These are phyloP conservation scores for Secale cereale DNA, from an alignment of 176 grass and related monocot species.

Conservation along the genomic window DNA sequence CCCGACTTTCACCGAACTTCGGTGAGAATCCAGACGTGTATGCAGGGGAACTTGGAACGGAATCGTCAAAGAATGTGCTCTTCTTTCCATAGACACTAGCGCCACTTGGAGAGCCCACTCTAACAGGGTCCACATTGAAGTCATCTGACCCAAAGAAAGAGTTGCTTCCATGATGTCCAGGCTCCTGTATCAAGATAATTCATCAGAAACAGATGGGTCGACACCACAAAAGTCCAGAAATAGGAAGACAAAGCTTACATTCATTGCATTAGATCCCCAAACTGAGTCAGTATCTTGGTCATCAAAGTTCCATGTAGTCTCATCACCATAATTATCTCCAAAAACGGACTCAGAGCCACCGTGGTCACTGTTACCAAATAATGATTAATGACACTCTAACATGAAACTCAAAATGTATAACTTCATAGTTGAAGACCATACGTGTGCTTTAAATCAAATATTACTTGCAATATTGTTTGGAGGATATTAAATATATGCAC, in stretches of 20 bases:
- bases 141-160: constrained; percentile 83
- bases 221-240: background rate
- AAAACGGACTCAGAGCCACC: constrained; percentile 89
- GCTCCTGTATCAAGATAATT: constrained; percentile 55
- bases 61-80: constrained; percentile 92
- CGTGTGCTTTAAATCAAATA: background rate
- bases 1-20: constrained; percentile 55
- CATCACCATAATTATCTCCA: constrained; percentile 84
- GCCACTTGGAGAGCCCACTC: constrained; percentile 52
- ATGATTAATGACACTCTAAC: constrained; percentile 18
- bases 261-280: constrained; percentile 78
- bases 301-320: constrained; percentile 90
- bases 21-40: constrained; percentile 78
- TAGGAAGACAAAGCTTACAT: constrained; percentile 43
- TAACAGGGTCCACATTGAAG: constrained; percentile 50
- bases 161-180: constrained; percentile 47
- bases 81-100: constrained; percentile 57
- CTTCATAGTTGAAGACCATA: background rate
- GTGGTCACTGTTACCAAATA: constrained; percentile 54
- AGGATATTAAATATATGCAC: background rate
- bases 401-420: background rate
- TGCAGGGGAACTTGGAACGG: constrained; percentile 87
- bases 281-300: constrained; percentile 91
- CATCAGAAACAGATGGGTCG: constrained; percentile 11
- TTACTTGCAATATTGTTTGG: background rate